These are phyloP conservation scores for Suillus brevipes DNA, from an alignment of 768 basidiomycete species.

Conservation along the genomic window DNA sequence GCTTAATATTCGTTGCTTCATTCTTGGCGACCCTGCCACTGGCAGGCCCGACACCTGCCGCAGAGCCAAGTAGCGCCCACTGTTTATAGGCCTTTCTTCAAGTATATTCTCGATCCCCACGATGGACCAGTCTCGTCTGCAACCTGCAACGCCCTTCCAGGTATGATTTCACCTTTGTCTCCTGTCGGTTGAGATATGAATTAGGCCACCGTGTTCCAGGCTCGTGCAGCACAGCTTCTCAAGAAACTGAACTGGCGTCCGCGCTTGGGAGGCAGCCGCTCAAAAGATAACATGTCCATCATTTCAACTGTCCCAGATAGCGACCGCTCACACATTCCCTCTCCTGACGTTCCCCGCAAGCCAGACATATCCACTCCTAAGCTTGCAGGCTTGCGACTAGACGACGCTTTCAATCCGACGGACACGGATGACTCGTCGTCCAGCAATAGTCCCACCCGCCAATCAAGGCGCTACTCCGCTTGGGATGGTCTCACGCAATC, in stretches of 20 bases:
- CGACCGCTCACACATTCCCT: constrained; percentile 34
- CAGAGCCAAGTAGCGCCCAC: constrained; percentile 26
- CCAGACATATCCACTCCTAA: constrained; percentile 20
- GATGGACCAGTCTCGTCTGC: constrained; percentile 30
- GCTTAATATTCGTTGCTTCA: constrained; percentile 12
- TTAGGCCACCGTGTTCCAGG: constrained; percentile 15
- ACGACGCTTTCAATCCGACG: constrained; percentile 24
- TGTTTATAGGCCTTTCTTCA: constrained; percentile 8
- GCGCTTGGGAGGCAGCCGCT: constrained; percentile 31
- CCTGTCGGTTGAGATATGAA: constrained; percentile 17
- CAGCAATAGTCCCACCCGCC: constrained; percentile 21
- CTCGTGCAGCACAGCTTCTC: constrained; percentile 40
- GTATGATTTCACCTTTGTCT: constrained; percentile 19
- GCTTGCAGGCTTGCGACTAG: constrained; percentile 24
- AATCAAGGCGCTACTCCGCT: constrained; percentile 24
- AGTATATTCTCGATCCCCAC: constrained; percentile 19
- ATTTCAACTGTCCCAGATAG: constrained; percentile 23
- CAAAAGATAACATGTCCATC: constrained; percentile 28
- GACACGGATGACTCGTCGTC: constrained; percentile 35
- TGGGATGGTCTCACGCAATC: constrained; percentile 19
- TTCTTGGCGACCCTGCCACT: neutral
- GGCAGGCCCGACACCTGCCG: constrained; percentile 1
- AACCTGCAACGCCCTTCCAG: constrained; percentile 27
- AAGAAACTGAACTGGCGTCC: constrained; percentile 40
- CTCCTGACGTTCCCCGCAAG: constrained; percentile 33